Evolutionary conservation across 2,329 filamentous ascomycete genomes (phyloP).

Genomic region (Tolypocladium cylindrosporum): DNA sequence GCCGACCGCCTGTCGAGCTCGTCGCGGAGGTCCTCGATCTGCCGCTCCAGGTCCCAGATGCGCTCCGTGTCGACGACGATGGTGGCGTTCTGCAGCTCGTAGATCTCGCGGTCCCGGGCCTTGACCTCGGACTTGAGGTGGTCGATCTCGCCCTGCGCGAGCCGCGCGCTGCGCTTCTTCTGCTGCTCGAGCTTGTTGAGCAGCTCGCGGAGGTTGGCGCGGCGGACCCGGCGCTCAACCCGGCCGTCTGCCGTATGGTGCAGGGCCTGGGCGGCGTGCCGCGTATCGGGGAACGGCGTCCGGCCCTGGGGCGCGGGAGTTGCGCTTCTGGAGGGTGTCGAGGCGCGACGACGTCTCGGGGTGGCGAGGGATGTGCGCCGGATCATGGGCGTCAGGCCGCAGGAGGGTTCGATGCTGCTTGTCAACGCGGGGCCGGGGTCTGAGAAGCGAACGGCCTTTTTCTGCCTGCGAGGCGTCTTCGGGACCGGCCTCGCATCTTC

Average conservation of each 20-base stretch:
- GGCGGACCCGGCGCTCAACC: constrained; percentile 44
- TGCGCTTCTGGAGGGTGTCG: constrained; percentile 24
- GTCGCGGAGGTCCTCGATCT: constrained; percentile 24
- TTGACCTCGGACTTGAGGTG: constrained; percentile 38
- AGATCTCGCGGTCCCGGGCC: constrained; percentile 42
- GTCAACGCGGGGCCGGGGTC: constrained; percentile 36
- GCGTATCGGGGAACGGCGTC: constrained; percentile 16
- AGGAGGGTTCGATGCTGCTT: constrained; percentile 18
- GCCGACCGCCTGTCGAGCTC: constrained; percentile 18
- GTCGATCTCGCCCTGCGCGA: constrained; percentile 36
- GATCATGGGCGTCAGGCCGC: constrained; percentile 50
- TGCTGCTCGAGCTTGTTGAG: constrained; percentile 42
- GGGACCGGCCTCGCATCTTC: constrained; percentile 9
- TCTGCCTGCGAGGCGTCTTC: constrained; percentile 22
- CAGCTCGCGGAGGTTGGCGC: constrained; percentile 48
- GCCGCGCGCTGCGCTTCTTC: constrained; percentile 28
- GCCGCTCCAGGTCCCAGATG: constrained; percentile 30
- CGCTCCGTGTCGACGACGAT: constrained; percentile 36
- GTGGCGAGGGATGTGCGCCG: constrained; percentile 36
- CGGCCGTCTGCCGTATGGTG: constrained; percentile 47
- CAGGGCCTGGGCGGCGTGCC: constrained; percentile 25
- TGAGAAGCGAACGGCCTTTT: constrained; percentile 48
- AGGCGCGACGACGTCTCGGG: constrained; percentile 32
- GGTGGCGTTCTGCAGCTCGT: constrained; percentile 40
- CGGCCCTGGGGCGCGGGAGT: constrained; percentile 6